phyloP scores from a whole-genome alignment of 2,329 filamentous ascomycete genomes.

The Huntiella abstrusa region DNA sequence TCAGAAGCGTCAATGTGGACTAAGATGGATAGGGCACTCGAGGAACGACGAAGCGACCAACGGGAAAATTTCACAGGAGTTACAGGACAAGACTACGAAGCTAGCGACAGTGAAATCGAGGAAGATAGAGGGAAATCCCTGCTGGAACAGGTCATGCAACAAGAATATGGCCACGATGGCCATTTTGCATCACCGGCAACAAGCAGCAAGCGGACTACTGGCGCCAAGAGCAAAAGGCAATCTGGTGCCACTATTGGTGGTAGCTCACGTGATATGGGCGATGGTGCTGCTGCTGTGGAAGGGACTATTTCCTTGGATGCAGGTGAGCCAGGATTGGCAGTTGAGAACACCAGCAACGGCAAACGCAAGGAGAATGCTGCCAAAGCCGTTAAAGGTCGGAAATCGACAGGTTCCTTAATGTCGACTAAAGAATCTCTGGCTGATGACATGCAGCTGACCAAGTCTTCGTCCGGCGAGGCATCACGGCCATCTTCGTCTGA shows the following conservation, averaged over 20 bases:
- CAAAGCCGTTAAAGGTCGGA: no score
- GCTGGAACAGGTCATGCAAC: background rate
- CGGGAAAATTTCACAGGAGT: background rate
- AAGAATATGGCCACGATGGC: background rate
- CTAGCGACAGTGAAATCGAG: background rate
- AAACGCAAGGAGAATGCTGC: background rate
- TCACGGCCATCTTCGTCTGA: background rate
- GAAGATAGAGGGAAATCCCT: background rate
- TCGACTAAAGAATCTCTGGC: background rate
- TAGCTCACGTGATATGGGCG: constrained; percentile 9
- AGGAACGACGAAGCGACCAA: constrained; percentile 24
- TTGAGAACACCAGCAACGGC: background rate
- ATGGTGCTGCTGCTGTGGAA: background rate
- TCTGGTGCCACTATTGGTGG: background rate
- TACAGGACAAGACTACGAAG: background rate
- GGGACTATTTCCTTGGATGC: background rate
- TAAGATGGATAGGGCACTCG: constrained; percentile 32
- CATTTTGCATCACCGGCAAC: background rate
- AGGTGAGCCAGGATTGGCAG: background rate
- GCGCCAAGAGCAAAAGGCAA: background rate
- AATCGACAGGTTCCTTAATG: no score
- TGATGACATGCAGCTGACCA: background rate
- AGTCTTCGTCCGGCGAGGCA: background rate
- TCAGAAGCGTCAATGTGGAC: constrained; percentile 31
- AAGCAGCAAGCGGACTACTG: background rate